phyloP scores from a whole-genome alignment of 2,329 filamentous ascomycete species.

The Triangularia verruculosa region DNA sequence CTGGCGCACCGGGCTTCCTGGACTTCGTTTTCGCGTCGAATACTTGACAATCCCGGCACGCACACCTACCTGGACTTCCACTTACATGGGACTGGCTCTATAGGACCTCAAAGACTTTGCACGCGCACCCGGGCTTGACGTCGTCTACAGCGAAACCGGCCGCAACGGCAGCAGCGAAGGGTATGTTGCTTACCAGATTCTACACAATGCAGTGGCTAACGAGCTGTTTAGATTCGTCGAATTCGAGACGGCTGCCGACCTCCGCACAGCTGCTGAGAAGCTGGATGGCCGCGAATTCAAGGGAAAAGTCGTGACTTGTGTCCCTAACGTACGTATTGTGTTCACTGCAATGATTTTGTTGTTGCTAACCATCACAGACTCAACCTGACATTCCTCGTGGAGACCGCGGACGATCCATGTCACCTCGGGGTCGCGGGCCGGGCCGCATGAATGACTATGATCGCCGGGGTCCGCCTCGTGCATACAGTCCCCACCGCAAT shows the following conservation, averaged over 20 bases:
- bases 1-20: background rate
- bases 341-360: background rate
- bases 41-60: background rate
- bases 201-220: slow-evolving; percentile 14
- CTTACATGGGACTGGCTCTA: slow-evolving; percentile 75
- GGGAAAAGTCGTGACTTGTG: slow-evolving; percentile 78
- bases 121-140: slow-evolving; percentile 91
- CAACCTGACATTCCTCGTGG: slow-evolving; percentile 51
- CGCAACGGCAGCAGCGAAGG: slow-evolving; percentile 90
- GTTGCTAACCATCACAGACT: slow-evolving; percentile 5
- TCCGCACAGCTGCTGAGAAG: slow-evolving; percentile 90
- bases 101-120: slow-evolving; percentile 99
- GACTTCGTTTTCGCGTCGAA: background rate
- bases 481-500: slow-evolving; percentile 81
- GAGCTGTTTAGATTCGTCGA: slow-evolving; percentile 77
- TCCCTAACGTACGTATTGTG: slow-evolving; percentile 72
- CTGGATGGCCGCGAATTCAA: slow-evolving; percentile 93
- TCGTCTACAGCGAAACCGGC: slow-evolving; percentile 95
- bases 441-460: slow-evolving; percentile 77
- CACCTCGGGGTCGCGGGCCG: slow-evolving; percentile 61
- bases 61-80: slow-evolving; percentile 55
- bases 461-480: slow-evolving; percentile 72
- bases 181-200: slow-evolving; percentile 65
- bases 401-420: slow-evolving; percentile 78
- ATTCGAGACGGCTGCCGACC: slow-evolving; percentile 87